Evolutionary conservation across 768 basidiomycete species (phyloP), one percentile per base, ranked within the genome.

Genomic region (Russula olivacea): DNA sequence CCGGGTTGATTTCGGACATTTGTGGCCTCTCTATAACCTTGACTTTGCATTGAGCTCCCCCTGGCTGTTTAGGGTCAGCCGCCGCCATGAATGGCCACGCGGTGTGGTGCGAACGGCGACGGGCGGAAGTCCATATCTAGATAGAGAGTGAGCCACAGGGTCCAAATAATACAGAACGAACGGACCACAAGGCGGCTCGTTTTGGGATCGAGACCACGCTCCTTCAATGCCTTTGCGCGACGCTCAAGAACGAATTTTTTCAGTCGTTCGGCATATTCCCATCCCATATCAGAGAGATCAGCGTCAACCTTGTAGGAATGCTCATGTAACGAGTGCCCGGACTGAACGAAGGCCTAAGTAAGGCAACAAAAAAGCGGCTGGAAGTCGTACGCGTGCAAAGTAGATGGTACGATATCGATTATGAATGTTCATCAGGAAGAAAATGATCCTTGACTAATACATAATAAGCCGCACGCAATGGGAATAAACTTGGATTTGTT

Each of bases 351-450:
- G 19, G 30, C 6, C 9, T 45, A 36, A 63, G 21, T 34, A 52
- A 55, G 14, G n/a, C 32, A 28, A 34, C 21, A 17, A n/a, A 47
- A 32, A 45, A 61, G 41, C 48, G 55, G 51, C 23, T 45, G 59
- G 57, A 21, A 43, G 9, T 73, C 90, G 64, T 71, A 97, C 95
- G 45, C 96, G 79, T 5, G 96, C 96, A 75, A 99, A 98, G 74
- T 95, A 98, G 66, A 99, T 99, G 52, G 88, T 93, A 23, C 96
- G 81, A 72, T 87, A 90, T 66, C 83, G 81, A 70, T 94, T 98
- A 76, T 99, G 96, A 53, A 99, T 98, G 73, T 99, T 99, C 97
- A 98, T 98, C 50, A 99, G 79, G 80, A 97, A 98, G 80, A 98
- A 99, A 28, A 98, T 91, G 63, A 98, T 94, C 63, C 96, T 79